Evolutionary conservation across 2,329 filamentous ascomycete species (phyloP).

Genomic region (Botrytis squamosa): DNA sequence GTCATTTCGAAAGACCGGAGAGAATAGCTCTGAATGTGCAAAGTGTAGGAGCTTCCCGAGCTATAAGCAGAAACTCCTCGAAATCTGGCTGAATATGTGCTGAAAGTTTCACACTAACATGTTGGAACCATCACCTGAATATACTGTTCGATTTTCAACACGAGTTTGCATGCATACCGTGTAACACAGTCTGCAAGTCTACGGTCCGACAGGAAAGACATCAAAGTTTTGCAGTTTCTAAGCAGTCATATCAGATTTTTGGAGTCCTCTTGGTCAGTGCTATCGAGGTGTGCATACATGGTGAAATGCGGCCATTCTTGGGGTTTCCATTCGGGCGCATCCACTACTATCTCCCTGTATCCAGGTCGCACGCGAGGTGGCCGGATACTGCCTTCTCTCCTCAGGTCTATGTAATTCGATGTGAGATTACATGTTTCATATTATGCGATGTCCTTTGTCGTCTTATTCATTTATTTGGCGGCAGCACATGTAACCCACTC

Average conservation of each 20-base stretch:
- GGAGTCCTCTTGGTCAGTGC: constrained; percentile 4
- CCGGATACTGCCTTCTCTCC: not conserved
- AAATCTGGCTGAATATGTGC: not conserved
- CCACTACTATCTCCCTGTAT: not conserved
- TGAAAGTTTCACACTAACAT: not conserved
- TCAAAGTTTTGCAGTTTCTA: not conserved
- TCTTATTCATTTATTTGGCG: not conserved
- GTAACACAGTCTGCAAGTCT: not conserved
- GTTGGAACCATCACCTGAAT: not conserved
- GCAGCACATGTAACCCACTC: not conserved
- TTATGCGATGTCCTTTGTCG: not conserved
- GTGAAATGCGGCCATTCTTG: not conserved
- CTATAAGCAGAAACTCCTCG: not conserved
- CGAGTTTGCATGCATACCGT: not conserved
- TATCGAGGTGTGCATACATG: constrained; percentile 1
- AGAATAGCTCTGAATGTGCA: not conserved
- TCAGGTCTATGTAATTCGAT: not conserved
- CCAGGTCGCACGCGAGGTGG: not conserved
- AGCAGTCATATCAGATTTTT: not conserved
- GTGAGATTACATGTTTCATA: not conserved
- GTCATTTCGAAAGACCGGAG: not conserved
- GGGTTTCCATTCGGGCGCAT: not conserved
- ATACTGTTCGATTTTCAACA: not conserved
- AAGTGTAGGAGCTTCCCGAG: not conserved
- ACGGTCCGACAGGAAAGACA: not conserved